Conservation (phyloP, 208 protist species). For the Trypanosoma platydactyli region DNA sequence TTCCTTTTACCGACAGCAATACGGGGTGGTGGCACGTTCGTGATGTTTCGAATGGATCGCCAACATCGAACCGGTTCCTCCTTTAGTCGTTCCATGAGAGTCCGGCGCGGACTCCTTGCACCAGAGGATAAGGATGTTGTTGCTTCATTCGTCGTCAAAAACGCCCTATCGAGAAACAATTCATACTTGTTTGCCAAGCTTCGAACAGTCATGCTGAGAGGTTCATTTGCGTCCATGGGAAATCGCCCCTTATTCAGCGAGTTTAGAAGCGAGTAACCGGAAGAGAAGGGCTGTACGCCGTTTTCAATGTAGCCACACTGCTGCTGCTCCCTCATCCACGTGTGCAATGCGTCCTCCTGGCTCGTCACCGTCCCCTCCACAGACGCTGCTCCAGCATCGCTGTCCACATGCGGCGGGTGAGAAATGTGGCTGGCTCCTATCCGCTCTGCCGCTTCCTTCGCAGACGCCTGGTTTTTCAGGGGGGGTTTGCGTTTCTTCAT, state of each 20-base stretch:
- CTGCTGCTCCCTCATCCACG: constrained; percentile 18
- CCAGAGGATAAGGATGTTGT: too few relatives aligned
- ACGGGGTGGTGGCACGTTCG: constrained; percentile 2
- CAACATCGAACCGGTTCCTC: constrained; percentile 54
- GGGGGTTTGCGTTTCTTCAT: background rate
- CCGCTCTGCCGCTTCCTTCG: background rate
- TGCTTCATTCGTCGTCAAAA: background rate
- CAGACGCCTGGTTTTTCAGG: background rate
- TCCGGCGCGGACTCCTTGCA: background rate
- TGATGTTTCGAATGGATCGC: constrained; percentile 35
- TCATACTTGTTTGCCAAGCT: background rate
- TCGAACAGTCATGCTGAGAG: constrained; percentile 9
- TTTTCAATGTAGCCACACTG: background rate
- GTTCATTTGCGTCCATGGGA: constrained; percentile 14
- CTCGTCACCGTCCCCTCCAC: background rate
- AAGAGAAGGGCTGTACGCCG: constrained; percentile 2
- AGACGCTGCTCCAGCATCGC: background rate
- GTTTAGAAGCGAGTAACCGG: constrained; percentile 10
- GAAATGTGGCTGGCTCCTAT: background rate
- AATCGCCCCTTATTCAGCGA: constrained; percentile 22
- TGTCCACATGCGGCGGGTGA: too few relatives aligned
- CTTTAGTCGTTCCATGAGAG: constrained; percentile 19
- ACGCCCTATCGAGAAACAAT: background rate
- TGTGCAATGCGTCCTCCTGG: constrained; percentile 6
- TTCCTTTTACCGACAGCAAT: background rate